These are phyloP conservation scores for Curvularia spicifera DNA, from an alignment of 2,329 filamentous ascomycete species.

Conservation along the genomic window DNA sequence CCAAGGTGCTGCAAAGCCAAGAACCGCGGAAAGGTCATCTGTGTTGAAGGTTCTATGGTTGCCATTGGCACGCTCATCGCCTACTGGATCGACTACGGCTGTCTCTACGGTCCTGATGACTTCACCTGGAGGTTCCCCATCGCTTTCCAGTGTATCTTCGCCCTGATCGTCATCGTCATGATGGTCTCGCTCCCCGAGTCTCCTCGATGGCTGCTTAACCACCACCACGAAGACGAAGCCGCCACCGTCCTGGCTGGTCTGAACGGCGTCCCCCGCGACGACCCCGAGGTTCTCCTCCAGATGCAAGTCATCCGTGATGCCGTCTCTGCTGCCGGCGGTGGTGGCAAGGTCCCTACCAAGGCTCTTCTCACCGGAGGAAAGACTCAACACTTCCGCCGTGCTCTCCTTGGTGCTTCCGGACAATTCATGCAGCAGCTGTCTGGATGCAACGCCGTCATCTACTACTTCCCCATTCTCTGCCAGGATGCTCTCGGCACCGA, in stretches of 20 bases:
- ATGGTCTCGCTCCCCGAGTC: constrained; percentile 48
- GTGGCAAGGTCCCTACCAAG: constrained; percentile 46
- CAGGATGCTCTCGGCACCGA: constrained; percentile 59
- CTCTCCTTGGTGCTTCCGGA: constrained; percentile 64
- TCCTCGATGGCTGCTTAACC: constrained; percentile 43
- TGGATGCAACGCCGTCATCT: constrained; percentile 53
- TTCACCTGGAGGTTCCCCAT: constrained; percentile 59
- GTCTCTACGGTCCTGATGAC: constrained; percentile 36
- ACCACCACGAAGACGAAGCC: constrained; percentile 55
- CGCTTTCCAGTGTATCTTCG: constrained; percentile 59
- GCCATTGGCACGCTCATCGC: constrained; percentile 58
- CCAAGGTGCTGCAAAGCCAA: constrained; percentile 55
- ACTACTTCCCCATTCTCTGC: constrained; percentile 54
- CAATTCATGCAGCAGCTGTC: constrained; percentile 67
- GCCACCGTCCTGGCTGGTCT: constrained; percentile 57
- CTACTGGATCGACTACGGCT: constrained; percentile 60
- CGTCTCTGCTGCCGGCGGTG: constrained; percentile 46
- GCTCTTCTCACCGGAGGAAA: constrained; percentile 66
- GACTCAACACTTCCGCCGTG: constrained; percentile 68
- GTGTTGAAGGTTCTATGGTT: constrained; percentile 61
- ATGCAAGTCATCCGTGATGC: constrained; percentile 68
- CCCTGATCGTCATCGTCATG: constrained; percentile 39
- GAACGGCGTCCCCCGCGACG: constrained; percentile 55
- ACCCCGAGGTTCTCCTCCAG: constrained; percentile 63
- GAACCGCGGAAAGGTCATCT: constrained; percentile 66